These are phyloP conservation scores for Hemerocallis citrina DNA, from an alignment of 106 monocot genomes.

Conservation along the genomic window DNA sequence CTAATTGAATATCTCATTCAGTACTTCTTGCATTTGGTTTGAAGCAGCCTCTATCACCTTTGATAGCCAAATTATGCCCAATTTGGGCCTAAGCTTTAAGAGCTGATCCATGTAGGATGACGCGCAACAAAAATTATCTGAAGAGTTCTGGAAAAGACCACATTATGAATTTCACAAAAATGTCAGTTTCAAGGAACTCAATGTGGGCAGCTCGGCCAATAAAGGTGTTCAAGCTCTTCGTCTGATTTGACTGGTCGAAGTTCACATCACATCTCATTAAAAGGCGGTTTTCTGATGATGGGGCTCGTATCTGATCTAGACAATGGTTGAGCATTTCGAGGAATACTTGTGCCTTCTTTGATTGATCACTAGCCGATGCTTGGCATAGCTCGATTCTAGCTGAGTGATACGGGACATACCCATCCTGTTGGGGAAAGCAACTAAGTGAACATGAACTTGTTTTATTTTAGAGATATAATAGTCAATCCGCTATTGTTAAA, in stretches of 20 bases:
- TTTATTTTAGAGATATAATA: too few species aligned
- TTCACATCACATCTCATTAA: slow-evolving; percentile 93
- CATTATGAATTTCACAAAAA: slow-evolving; percentile 76
- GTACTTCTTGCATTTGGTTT: too few species aligned
- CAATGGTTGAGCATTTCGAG: slow-evolving; percentile 94
- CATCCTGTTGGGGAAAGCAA: slow-evolving; percentile 43
- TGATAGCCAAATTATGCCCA: too few species aligned
- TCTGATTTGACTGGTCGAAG: slow-evolving; percentile 74
- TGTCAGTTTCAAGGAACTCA: slow-evolving; percentile 87
- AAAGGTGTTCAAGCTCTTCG: slow-evolving; percentile 71
- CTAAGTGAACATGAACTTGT: too few species aligned
- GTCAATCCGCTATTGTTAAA: too few species aligned
- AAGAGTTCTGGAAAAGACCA: slow-evolving; percentile 92
- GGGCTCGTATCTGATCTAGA: slow-evolving; percentile 83
- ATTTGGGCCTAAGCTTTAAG: too few species aligned
- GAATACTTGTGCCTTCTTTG: slow-evolving; percentile 87
- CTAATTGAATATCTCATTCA: too few species aligned
- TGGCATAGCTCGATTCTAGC: slow-evolving; percentile 90
- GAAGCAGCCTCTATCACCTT: too few species aligned
- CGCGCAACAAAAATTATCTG: too few species aligned
- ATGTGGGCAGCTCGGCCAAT: slow-evolving; percentile 96
- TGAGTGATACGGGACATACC: slow-evolving; percentile 96
- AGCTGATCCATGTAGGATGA: too few species aligned
- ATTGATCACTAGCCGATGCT: slow-evolving; percentile 65
- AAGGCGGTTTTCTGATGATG: slow-evolving; percentile 53